A percentile compares a stretch with the other conserved stretches of the same genome.
Evolutionary conservation across 805 yeast species (phyloP).

Genomic region (Millerozyma miso): DNA sequence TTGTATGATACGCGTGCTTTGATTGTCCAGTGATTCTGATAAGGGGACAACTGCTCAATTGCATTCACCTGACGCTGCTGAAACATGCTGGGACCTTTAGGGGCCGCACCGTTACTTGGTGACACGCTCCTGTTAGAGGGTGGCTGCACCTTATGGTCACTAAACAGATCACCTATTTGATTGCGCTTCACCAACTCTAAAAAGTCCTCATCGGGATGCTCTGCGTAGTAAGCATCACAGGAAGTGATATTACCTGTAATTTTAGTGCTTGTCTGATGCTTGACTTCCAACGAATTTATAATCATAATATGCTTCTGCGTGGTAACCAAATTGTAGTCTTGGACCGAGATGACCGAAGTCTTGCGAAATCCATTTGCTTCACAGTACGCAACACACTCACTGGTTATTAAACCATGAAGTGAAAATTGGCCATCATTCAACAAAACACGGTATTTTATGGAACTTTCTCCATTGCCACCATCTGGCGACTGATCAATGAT

Average conservation of each 20-base stretch:
- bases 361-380: conserved; percentile 43
- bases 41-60: conserved; percentile 87
- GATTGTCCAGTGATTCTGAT: conserved; percentile 86
- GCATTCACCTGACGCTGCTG: conserved; percentile 48
- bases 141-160: conserved; percentile 7
- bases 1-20: conserved; percentile 89
- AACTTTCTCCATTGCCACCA: conserved; percentile 14
- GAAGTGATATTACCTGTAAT: conserved; percentile 35
- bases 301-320: conserved; percentile 46
- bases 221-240: conserved; percentile 55
- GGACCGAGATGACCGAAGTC: conserved; percentile 37
- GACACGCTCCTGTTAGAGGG: conserved; percentile 5
- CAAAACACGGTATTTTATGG: conserved; percentile 30
- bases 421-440: conserved; percentile 36
- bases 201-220: conserved; percentile 53
- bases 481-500: conserved; percentile 22
- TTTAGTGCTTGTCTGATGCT: conserved; percentile 34
- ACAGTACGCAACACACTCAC: conserved; percentile 40
- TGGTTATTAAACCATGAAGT: conserved; percentile 35
- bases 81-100: conserved; percentile 5
- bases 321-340: conserved; percentile 42
- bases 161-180: conserved; percentile 7
- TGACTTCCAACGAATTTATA: conserved; percentile 43
- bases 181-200: conserved; percentile 15
- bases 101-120: conserved; percentile 9